phyloP scores from a whole-genome alignment of 495 filamentous ascomycete genomes.

The Xylaria flabelliformis region DNA sequence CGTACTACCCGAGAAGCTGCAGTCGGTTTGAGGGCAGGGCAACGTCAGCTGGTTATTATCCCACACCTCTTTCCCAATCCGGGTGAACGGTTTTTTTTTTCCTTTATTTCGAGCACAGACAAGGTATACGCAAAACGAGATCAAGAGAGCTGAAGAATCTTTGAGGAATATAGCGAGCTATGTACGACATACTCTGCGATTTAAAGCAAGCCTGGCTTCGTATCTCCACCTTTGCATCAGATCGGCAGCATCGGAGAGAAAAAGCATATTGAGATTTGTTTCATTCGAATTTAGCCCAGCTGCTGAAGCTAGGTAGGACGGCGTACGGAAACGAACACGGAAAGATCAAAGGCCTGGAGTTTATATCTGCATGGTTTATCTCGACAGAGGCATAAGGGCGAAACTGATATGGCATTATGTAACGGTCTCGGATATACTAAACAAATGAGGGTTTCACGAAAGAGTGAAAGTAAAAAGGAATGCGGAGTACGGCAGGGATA shows the following conservation, averaged over 20 bases:
- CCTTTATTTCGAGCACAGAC: neutral
- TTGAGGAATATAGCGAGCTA: conserved; percentile 24
- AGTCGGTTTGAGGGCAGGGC: conserved; percentile 54
- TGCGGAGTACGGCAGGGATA: conserved; percentile 39
- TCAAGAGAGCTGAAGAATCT: conserved; percentile 19
- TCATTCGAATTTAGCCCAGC: conserved; percentile 29
- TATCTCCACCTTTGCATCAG: conserved; percentile 31
- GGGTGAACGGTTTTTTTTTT: conserved; percentile 26
- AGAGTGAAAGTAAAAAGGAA: conserved; percentile 36
- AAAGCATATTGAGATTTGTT: conserved; percentile 39
- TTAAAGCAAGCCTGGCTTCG: conserved; percentile 22
- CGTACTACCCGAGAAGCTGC: conserved; percentile 47
- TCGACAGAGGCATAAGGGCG: conserved; percentile 26
- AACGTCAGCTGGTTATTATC: conserved; percentile 53
- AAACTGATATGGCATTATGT: conserved; percentile 27
- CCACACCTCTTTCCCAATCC: conserved; percentile 45
- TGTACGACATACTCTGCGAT: conserved; percentile 27
- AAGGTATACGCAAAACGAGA: conserved; percentile 15
- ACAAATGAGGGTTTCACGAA: conserved; percentile 39
- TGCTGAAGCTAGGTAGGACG: conserved; percentile 30
- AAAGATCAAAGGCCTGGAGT: conserved; percentile 29
- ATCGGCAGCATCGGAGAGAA: conserved; percentile 34
- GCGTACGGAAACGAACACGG: conserved; percentile 36
- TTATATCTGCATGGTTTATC: conserved; percentile 30
- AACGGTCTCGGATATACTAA: conserved; percentile 42